A percentile compares a stretch with the other conserved stretches of the same genome.
These are phyloP conservation scores for Gynandropsis gynandra DNA, from an alignment of 345 rosid genomes.

Conservation along the genomic window DNA sequence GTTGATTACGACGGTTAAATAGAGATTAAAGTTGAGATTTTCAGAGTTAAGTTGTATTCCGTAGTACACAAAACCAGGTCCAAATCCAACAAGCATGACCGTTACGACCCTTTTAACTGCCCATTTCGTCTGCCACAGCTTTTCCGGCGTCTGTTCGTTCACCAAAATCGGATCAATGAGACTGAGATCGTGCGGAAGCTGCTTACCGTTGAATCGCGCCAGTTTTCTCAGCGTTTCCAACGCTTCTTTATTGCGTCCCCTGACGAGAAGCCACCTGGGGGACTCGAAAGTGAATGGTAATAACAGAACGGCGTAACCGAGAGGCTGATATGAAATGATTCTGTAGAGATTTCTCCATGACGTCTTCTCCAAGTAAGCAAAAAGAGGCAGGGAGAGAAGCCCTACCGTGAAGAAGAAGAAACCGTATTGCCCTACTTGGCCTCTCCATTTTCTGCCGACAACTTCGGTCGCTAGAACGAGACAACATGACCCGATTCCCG, in stretches of 20 bases:
- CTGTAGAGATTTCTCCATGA: constrained; percentile 51
- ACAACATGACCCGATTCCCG: constrained; percentile 62
- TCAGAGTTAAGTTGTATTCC: constrained; percentile 67
- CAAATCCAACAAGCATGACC: constrained; percentile 57
- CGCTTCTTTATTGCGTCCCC: constrained; percentile 49
- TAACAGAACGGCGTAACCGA: constrained; percentile 34
- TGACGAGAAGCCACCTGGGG: constrained; percentile 66
- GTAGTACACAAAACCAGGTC: constrained; percentile 61
- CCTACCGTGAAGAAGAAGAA: constrained; percentile 70
- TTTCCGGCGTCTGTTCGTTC: constrained; percentile 23
- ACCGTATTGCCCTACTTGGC: constrained; percentile 70
- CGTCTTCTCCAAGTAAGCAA: constrained; percentile 48
- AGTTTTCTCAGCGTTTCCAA: constrained; percentile 38
- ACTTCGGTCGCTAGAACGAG: constrained; percentile 64
- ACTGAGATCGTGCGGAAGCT: constrained; percentile 34
- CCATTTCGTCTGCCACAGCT: constrained; percentile 53
- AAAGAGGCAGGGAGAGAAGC: constrained; percentile 53
- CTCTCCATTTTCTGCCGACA: constrained; percentile 68
- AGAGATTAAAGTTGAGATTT: constrained; percentile 60
- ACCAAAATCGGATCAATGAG: constrained; percentile 29
- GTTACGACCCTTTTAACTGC: constrained; percentile 45
- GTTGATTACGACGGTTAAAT: constrained; percentile 48
- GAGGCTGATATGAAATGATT: constrained; percentile 47
- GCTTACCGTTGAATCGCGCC: constrained; percentile 44
- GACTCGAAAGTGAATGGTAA: constrained; percentile 59